Evolutionary conservation across 1,284 basidiomycete species (phyloP), one percentile per base, ranked within the genome.

Genomic region (Abortiporus biennis): DNA sequence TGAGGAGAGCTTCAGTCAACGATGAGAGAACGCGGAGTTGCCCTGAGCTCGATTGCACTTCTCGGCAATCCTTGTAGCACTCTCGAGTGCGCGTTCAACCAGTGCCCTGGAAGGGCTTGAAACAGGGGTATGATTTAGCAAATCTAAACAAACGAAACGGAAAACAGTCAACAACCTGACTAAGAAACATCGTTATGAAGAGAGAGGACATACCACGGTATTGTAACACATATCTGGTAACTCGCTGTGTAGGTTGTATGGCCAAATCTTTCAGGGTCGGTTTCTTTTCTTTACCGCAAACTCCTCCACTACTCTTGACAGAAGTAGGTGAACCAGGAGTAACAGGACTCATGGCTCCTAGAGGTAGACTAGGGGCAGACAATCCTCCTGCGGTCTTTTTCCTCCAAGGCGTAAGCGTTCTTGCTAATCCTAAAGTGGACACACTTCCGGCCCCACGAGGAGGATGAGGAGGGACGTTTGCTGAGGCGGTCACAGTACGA

Each of bases 141-240:
- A 56, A 49, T 72, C 73, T 74, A 41, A 9, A 43, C 15, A 22
- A 23, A 25, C 35, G 15, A 31, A 31, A 19, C 19, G 21, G 9
- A 32, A 38, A n/a, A 33, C 30, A 11, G 37, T 34, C 13, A 44
- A 24, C 21, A 35, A 38, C 1, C 15, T 13, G 9, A 38, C 16
- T 37, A 39, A 44, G 24, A 36, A 23, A 45, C 25, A 47, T 21
- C 39, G 33, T 11, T 11, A 8, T 8, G 33, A 31, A 33, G 37
- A 30, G 31, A n/a, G 16, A 16, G 27, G 6, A 64, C 71, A 42
- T 44, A 82, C 82, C 80, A 64, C 69, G 69, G 51, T 77, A 85
- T 36, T 84, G 64, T 39, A 85, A 51, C 8, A 80, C 79, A 59
- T 85, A 85, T 51, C 82, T 69, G 67, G 76, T 79, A 19, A 83